A percentile compares a stretch with the other conserved stretches of the same genome.
These are phyloP conservation scores for Casaregolazyma suthepensis DNA, from an alignment of 1,139 yeast species.

Conservation along the genomic window DNA sequence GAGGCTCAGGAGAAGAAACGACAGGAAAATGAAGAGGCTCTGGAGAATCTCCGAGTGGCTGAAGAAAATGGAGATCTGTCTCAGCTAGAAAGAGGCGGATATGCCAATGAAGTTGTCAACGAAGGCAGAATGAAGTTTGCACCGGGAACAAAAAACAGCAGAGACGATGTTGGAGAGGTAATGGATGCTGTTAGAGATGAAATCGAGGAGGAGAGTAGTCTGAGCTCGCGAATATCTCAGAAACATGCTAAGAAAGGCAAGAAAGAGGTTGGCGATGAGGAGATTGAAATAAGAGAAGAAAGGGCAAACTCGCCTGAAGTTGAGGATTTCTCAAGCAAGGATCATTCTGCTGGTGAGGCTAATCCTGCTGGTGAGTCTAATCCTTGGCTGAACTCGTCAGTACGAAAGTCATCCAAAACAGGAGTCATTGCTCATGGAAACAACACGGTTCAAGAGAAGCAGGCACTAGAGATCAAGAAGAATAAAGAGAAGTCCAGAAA, in stretches of 20 bases:
- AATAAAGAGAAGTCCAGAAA: slow-evolving; percentile 31
- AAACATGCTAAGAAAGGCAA: slow-evolving; percentile 11
- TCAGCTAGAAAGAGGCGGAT: slow-evolving; percentile 39
- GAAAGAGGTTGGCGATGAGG: slow-evolving; percentile 11
- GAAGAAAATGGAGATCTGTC: slow-evolving; percentile 36
- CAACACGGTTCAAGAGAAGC: slow-evolving; percentile 35
- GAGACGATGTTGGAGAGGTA: slow-evolving; percentile 38
- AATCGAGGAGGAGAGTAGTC: slow-evolving; percentile 50
- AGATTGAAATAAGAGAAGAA: slow-evolving; percentile 9
- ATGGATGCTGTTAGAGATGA: slow-evolving; percentile 38
- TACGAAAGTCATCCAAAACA: slow-evolving; percentile 3
- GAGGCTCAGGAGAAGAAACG: slow-evolving; percentile 65
- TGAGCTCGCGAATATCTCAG: slow-evolving; percentile 23
- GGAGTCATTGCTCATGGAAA: slow-evolving; percentile 7
- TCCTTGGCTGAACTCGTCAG: slow-evolving; percentile 53
- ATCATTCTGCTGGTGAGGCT: slow-evolving; percentile 11
- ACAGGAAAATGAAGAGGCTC: slow-evolving; percentile 48
- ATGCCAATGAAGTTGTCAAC: slow-evolving; percentile 39
- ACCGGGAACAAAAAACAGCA: slow-evolving; percentile 52
- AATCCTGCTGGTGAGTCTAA: slow-evolving; percentile 43
- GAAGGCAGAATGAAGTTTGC: slow-evolving; percentile 80
- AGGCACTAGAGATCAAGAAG: slow-evolving; percentile 45
- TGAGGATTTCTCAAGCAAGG: slow-evolving; percentile 8
- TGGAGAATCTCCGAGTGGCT: slow-evolving; percentile 44
- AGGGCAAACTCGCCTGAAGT: slow-evolving; percentile 7